These are phyloP conservation scores for Fusarium sp. DNA, from an alignment of 2,329 filamentous ascomycete genomes.

Conservation along the genomic window DNA sequence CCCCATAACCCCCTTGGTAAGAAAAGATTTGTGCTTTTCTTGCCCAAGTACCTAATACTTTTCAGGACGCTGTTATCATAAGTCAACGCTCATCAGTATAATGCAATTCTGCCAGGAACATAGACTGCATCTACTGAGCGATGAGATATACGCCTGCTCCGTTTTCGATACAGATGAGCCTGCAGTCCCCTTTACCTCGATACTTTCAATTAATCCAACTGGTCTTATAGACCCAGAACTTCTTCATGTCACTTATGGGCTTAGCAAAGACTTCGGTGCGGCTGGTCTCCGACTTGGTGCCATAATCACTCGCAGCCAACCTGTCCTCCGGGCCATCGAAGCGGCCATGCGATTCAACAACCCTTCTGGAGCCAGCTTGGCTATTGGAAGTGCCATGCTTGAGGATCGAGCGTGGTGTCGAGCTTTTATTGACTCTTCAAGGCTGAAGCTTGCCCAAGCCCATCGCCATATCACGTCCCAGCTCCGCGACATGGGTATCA, in stretches of 20 bases:
- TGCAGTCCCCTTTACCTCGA: slow-evolving; percentile 56
- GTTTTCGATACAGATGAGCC: slow-evolving; percentile 53
- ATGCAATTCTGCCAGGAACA: slow-evolving; percentile 61
- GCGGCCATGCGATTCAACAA: slow-evolving; percentile 58
- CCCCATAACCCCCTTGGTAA: slow-evolving; percentile 62
- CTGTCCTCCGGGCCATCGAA: slow-evolving; percentile 48
- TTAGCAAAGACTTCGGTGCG: slow-evolving; percentile 61
- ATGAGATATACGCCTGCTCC: slow-evolving; percentile 67
- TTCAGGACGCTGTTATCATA: slow-evolving; percentile 54
- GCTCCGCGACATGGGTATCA: slow-evolving; percentile 54
- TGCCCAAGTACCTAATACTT: slow-evolving; percentile 17
- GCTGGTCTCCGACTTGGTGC: slow-evolving; percentile 62
- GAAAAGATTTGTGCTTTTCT: slow-evolving; percentile 8
- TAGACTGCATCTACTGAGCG: slow-evolving; percentile 63
- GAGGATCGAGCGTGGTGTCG: slow-evolving; percentile 57
- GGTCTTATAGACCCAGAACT: slow-evolving; percentile 57
- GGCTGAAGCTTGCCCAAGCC: slow-evolving; percentile 50
- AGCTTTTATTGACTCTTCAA: slow-evolving; percentile 54
- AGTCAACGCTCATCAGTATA: slow-evolving; percentile 53
- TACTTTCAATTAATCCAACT: slow-evolving; percentile 55
- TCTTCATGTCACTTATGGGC: slow-evolving; percentile 61
- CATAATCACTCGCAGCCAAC: slow-evolving; percentile 53
- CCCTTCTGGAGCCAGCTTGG: slow-evolving; percentile 56
- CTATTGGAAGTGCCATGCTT: slow-evolving; percentile 56
- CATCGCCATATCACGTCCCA: slow-evolving; percentile 52